A percentile compares a stretch with the other conserved stretches of the same genome.
Evolutionary conservation across 306 rosid genomes (phyloP).

Genomic region (Casuarina equisetifolia): DNA sequence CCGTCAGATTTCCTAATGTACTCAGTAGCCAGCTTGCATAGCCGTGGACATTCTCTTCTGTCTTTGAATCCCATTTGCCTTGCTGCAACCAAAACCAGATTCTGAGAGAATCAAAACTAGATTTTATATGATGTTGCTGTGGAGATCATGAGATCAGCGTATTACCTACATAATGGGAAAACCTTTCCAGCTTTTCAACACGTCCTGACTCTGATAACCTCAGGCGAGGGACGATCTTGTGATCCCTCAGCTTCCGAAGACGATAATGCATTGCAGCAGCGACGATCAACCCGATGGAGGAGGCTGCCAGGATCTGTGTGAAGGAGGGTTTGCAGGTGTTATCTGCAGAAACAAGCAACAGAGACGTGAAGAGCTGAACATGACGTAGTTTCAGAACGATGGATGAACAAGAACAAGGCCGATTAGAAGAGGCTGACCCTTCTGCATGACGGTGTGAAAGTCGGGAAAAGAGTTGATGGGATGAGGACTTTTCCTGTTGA

Average conservation of each 20-base stretch:
- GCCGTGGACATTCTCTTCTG: slow-evolving; percentile 68
- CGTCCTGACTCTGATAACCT: slow-evolving; percentile 46
- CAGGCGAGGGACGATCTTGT: slow-evolving; percentile 61
- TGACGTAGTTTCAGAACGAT: too few species aligned
- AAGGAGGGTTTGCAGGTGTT: slow-evolving; percentile 48
- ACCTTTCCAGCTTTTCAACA: slow-evolving; percentile 68
- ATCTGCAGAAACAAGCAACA: slow-evolving; percentile 26
- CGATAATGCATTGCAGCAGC: slow-evolving; percentile 64
- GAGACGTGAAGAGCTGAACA: background rate
- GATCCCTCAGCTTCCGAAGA: slow-evolving; percentile 41
- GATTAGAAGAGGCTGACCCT: slow-evolving; percentile 27
- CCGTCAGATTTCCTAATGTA: slow-evolving; percentile 74
- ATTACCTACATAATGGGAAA: slow-evolving; percentile 90
- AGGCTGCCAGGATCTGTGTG: slow-evolving; percentile 59
- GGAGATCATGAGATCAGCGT: background rate
- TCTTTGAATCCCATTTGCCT: slow-evolving; percentile 94
- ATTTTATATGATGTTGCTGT: background rate
- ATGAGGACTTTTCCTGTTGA: slow-evolving; percentile 19
- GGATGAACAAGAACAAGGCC: too few species aligned
- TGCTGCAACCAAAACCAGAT: slow-evolving; percentile 51
- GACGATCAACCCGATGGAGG: slow-evolving; percentile 64
- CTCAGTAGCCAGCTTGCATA: slow-evolving; percentile 84
- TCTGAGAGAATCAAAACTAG: background rate
- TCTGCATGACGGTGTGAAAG: slow-evolving; percentile 52
- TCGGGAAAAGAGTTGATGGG: slow-evolving; percentile 18